A percentile compares a stretch with the other conserved stretches of the same genome.
These are phyloP conservation scores for Neopestalotiopsis sp. DNA, from an alignment of 2,329 filamentous ascomycete species.

Conservation along the genomic window DNA sequence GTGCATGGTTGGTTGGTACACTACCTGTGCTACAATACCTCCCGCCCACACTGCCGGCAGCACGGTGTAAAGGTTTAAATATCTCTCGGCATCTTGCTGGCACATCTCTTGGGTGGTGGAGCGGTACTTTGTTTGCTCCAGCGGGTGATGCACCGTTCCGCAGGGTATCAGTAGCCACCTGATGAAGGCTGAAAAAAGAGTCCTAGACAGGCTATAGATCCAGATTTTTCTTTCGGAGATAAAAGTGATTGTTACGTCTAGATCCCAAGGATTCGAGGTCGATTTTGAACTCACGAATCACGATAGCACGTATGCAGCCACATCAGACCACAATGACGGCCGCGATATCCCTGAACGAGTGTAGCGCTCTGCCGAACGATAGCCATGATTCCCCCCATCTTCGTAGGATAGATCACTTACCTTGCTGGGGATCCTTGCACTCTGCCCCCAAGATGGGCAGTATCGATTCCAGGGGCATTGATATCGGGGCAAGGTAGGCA, in stretches of 20 bases:
- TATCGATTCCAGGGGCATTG: conserved; percentile 7
- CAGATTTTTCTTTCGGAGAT: conserved; percentile 5
- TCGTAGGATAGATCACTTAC: neutral
- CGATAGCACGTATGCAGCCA: conserved; percentile 14
- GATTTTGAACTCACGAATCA: conserved; percentile 4
- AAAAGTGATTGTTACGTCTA: neutral
- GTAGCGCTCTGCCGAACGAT: conserved; percentile 12
- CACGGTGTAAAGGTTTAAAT: no score
- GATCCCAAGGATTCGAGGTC: conserved; percentile 4
- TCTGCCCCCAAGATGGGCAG: neutral
- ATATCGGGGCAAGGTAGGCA: neutral
- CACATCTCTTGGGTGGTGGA: neutral
- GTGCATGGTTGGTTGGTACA: neutral
- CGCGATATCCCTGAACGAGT: conserved; percentile 13
- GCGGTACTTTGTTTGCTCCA: neutral
- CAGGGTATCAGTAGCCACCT: neutral
- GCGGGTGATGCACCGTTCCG: neutral
- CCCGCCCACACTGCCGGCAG: neutral
- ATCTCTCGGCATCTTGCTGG: neutral
- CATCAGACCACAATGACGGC: conserved; percentile 23
- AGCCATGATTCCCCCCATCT: neutral
- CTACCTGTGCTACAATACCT: neutral
- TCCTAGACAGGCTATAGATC: neutral
- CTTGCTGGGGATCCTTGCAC: conserved; percentile 13
- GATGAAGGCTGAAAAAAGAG: neutral